These are phyloP conservation scores for Naganishia vishniacii DNA, from an alignment of 768 basidiomycete genomes.

Conservation along the genomic window DNA sequence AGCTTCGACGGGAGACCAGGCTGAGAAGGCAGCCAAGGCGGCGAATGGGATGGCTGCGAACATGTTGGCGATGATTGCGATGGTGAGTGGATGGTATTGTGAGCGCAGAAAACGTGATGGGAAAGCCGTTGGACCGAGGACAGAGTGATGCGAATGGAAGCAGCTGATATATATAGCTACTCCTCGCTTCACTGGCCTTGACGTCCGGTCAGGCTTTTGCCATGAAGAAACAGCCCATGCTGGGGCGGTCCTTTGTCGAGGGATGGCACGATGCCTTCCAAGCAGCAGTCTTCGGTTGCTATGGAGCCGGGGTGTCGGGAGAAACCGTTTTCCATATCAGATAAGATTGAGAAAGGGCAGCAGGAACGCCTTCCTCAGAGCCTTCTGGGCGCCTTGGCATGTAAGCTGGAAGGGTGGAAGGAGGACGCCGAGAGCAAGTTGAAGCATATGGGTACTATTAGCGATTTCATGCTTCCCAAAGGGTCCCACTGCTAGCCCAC, in stretches of 20 bases:
- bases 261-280: background rate
- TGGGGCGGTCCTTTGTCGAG: background rate
- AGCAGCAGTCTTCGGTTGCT: background rate
- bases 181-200: background rate
- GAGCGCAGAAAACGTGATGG: background rate
- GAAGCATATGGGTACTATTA: too few relatives aligned
- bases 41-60: background rate
- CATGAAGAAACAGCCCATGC: too few relatives aligned
- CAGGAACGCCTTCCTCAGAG: too few relatives aligned
- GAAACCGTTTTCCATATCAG: conserved; percentile 18
- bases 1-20: background rate
- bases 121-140: background rate
- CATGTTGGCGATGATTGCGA: background rate
- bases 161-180: background rate
- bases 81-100: background rate
- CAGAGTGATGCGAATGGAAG: background rate
- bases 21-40: background rate
- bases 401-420: too few relatives aligned
- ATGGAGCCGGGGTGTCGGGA: conserved; percentile 10
- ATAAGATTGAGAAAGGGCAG: conserved; percentile 8
- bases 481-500: too few relatives aligned
- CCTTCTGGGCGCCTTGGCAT: conserved; percentile 7
- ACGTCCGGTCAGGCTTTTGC: too few relatives aligned
- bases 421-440: too few relatives aligned
- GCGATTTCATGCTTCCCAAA: background rate